Percentiles rank a stretch among this genome's conserved stretches.
phyloP scores from a whole-genome alignment of 352 stramenopile genomes.

The Globisporangium polare region DNA sequence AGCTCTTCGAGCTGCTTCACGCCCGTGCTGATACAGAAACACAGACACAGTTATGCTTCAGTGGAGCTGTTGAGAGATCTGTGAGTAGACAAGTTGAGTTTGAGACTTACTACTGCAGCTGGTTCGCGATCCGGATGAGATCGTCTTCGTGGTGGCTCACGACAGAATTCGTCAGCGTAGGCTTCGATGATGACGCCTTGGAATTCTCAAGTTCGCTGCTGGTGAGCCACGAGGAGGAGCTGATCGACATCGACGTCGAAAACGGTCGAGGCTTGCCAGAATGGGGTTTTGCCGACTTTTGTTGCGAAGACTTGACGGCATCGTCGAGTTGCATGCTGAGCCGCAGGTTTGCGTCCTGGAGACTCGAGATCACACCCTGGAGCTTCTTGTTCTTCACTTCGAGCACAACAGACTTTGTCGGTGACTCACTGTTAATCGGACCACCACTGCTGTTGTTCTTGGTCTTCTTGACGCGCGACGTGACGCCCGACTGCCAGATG shows the following conservation, averaged over 20 bases:
- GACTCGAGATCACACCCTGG: constrained; percentile 28
- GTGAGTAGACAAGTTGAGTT: background rate
- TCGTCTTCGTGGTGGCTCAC: constrained; percentile 33
- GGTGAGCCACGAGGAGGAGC: background rate
- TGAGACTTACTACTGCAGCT: constrained; percentile 43
- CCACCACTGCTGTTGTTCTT: background rate
- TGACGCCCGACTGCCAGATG: constrained; percentile 37
- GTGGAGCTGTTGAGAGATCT: background rate
- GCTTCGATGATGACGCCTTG: background rate
- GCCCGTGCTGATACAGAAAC: constrained; percentile 19
- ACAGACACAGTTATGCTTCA: background rate
- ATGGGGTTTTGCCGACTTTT: background rate
- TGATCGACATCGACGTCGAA: background rate
- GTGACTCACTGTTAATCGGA: background rate
- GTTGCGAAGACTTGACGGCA: constrained; percentile 2
- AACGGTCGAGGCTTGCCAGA: background rate
- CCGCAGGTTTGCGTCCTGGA: constrained; percentile 39
- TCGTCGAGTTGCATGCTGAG: constrained; percentile 35
- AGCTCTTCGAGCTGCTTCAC: constrained; percentile 43
- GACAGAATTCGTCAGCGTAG: constrained; percentile 20
- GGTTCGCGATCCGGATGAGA: constrained; percentile 39
- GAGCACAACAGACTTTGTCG: constrained; percentile 16
- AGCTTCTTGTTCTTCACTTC: constrained; percentile 50
- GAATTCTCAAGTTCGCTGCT: background rate
- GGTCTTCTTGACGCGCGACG: background rate